phyloP scores from a whole-genome alignment of 73 alveolate genomes.

The Tetrahymena malaccensis region DNA sequence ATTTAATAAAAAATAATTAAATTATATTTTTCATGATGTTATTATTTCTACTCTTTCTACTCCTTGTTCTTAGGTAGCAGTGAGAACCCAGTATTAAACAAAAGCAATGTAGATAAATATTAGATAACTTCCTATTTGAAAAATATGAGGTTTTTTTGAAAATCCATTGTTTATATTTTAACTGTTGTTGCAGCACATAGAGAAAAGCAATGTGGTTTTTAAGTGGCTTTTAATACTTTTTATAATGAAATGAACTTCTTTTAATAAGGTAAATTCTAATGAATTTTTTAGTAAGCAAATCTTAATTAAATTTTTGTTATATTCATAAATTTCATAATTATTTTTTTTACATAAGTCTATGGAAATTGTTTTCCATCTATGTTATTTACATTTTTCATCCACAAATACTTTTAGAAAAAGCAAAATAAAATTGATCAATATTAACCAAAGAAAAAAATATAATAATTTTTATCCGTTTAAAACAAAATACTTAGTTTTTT shows the following conservation, averaged over 20 bases:
- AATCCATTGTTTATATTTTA: not conserved
- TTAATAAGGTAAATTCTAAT: not conserved
- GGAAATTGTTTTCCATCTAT: not conserved
- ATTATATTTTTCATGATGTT: not conserved
- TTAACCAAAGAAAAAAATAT: too few relatives aligned
- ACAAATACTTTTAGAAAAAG: too few relatives aligned
- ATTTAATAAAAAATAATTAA: not conserved
- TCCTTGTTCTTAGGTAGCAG: not conserved
- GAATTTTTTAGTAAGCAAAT: not conserved
- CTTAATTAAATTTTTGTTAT: not conserved
- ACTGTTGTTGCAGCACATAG: not conserved
- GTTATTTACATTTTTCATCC: too few relatives aligned
- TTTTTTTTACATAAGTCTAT: not conserved
- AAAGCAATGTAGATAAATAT: not conserved
- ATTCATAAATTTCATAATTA: not conserved
- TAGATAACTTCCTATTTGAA: not conserved
- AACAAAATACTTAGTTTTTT: too few relatives aligned
- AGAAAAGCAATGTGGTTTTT: not conserved
- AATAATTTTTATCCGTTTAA: too few relatives aligned
- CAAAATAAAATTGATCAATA: too few relatives aligned
- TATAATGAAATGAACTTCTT: not conserved
- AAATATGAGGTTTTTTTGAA: not conserved
- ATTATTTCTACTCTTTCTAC: not conserved
- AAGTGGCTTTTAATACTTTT: not conserved
- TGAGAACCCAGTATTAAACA: not conserved